Evolutionary conservation across 257 asterid species (phyloP).

Genomic region (Solanum paucissectum): DNA sequence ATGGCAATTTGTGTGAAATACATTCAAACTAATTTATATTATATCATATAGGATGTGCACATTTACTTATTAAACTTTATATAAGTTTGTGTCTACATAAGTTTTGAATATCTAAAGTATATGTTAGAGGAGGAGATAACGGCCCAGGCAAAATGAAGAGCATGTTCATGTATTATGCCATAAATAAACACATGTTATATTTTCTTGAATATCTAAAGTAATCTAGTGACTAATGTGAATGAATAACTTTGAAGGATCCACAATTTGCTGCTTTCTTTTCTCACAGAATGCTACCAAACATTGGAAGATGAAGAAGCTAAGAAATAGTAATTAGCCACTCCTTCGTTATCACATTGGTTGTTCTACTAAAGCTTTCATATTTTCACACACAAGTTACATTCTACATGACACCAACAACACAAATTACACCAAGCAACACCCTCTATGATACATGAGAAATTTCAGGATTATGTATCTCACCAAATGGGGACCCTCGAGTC

Average conservation of each 20-base stretch:
- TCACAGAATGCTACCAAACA: not conserved
- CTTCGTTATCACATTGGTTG: not conserved
- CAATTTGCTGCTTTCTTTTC: not conserved
- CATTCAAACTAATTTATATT: too few relatives aligned
- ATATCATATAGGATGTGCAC: too few relatives aligned
- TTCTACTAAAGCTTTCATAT: not conserved
- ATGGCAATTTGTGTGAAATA: too few relatives aligned
- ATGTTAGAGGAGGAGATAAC: too few relatives aligned
- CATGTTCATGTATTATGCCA: not conserved
- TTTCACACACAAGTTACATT: conserved; percentile 18
- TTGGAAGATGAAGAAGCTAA: not conserved
- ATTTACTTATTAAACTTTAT: too few relatives aligned
- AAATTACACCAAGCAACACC: conserved; percentile 31
- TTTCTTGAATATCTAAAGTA: not conserved
- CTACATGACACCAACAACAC: conserved; percentile 19
- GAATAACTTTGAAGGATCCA: not conserved
- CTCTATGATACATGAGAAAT: conserved; percentile 40
- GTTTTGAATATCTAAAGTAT: too few relatives aligned
- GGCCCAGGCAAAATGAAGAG: too few relatives aligned
- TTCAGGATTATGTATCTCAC: conserved; percentile 18
- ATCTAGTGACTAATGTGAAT: too few relatives aligned
- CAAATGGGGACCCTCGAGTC: conserved; percentile 12
- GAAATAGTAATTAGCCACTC: not conserved
- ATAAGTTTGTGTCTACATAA: too few relatives aligned
- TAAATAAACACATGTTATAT: not conserved